A percentile compares a stretch with the other conserved stretches of the same genome.
phyloP scores from a whole-genome alignment of 345 rosid genomes.

The Jatropha curcas region DNA sequence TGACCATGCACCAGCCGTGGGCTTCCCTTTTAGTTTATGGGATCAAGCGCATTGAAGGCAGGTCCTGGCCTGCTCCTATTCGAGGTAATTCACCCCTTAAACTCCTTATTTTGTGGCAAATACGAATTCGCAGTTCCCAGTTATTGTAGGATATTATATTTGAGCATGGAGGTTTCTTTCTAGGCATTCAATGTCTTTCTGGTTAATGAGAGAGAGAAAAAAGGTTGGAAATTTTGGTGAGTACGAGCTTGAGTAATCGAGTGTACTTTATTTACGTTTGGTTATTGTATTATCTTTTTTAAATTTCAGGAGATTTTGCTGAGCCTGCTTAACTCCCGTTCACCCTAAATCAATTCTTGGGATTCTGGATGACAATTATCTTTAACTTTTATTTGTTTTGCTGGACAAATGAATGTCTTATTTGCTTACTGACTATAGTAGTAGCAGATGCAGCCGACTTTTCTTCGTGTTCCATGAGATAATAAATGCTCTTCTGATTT shows the following conservation, averaged over 20 bases:
- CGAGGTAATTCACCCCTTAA: constrained; percentile 44
- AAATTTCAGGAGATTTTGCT: too few species aligned
- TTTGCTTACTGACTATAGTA: neutral
- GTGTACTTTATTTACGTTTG: neutral
- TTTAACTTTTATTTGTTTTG: too few species aligned
- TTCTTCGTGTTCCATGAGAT: too few species aligned
- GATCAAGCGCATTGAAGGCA: constrained; percentile 91
- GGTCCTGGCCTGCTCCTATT: constrained; percentile 91
- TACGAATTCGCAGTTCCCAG: neutral
- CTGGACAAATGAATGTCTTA: neutral
- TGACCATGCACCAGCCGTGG: constrained; percentile 98
- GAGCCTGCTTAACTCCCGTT: too few species aligned
- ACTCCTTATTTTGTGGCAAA: neutral
- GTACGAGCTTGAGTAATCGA: too few species aligned
- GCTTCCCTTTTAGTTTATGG: constrained; percentile 81
- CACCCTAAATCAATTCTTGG: too few species aligned
- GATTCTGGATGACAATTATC: neutral
- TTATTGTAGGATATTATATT: too few species aligned
- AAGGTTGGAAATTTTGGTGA: neutral
- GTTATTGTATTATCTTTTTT: too few species aligned
- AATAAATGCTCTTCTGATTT: too few species aligned
- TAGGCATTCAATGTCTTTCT: too few species aligned
- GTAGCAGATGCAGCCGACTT: too few species aligned
- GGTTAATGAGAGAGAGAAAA: neutral
- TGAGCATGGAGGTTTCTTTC: too few species aligned